phyloP scores from a whole-genome alignment of 495 filamentous ascomycete species.

The Bacidia gigantensis region DNA sequence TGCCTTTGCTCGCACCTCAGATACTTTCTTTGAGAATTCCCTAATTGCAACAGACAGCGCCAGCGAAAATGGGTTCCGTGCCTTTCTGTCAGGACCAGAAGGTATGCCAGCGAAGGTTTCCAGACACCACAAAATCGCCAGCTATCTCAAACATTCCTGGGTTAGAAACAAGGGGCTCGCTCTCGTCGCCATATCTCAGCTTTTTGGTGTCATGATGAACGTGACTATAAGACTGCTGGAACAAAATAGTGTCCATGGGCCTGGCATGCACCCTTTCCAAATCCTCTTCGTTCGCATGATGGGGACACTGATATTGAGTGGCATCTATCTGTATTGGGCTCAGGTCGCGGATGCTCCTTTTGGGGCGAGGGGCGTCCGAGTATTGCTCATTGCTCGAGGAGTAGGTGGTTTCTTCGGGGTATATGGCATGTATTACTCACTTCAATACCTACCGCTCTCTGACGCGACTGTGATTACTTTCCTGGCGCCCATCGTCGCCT shows the following conservation, averaged over 20 bases:
- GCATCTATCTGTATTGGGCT: constrained; percentile 61
- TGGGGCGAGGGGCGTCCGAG: constrained; percentile 49
- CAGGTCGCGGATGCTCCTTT: constrained; percentile 55
- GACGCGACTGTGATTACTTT: constrained; percentile 93
- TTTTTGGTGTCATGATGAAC: constrained; percentile 86
- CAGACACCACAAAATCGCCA: constrained; percentile 8
- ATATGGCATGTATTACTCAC: constrained; percentile 36
- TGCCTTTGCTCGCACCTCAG: constrained; percentile 10
- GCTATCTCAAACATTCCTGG: constrained; percentile 22
- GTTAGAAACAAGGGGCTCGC: constrained; percentile 57
- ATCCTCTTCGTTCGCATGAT: constrained; percentile 77
- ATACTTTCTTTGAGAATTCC: constrained; percentile 15
- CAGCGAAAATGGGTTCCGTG: background rate
- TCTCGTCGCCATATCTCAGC: constrained; percentile 60
- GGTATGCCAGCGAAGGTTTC: background rate
- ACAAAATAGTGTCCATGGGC: constrained; percentile 45
- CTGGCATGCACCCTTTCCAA: constrained; percentile 74
- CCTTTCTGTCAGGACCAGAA: background rate
- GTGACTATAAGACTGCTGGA: constrained; percentile 68
- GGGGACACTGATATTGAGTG: constrained; percentile 54
- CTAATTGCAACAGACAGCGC: constrained; percentile 12
- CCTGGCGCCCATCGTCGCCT: constrained; percentile 67
- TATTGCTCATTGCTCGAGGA: constrained; percentile 55
- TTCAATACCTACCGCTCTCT: constrained; percentile 75
- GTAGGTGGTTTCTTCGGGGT: constrained; percentile 66